phyloP scores from a whole-genome alignment of 2,329 filamentous ascomycete species.

The Calonectria leucothoes region DNA sequence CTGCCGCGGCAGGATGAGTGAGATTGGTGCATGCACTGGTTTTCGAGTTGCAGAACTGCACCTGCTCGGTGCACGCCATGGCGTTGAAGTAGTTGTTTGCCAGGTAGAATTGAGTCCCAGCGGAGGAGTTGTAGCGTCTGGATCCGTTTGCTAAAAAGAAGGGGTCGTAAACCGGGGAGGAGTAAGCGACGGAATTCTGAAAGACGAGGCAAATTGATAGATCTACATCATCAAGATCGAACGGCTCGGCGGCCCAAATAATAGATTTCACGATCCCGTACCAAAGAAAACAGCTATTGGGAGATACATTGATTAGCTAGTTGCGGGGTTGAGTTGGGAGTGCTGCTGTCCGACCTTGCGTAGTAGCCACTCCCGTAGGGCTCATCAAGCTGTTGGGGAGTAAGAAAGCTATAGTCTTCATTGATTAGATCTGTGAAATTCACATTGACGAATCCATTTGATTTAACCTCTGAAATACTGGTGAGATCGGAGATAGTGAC shows the following conservation, averaged over 20 bases:
- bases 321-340: background rate
- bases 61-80: background rate
- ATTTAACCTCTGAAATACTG: background rate
- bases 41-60: background rate
- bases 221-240: background rate
- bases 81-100: background rate
- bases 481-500: background rate
- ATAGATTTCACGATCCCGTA: background rate
- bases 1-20: background rate
- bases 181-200: background rate
- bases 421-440: background rate
- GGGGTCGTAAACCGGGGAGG: background rate
- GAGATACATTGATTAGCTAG: background rate
- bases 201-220: background rate
- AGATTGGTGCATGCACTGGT: background rate
- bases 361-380: background rate
- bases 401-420: background rate
- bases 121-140: background rate
- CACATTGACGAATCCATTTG: background rate
- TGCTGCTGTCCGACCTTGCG: background rate
- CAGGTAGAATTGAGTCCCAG: background rate
- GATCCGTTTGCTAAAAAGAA: background rate
- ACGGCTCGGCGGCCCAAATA: background rate
- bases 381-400: background rate
- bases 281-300: background rate